These are phyloP conservation scores for Phytophthora pluvialis DNA, from an alignment of 352 stramenopile genomes.

Conservation along the genomic window DNA sequence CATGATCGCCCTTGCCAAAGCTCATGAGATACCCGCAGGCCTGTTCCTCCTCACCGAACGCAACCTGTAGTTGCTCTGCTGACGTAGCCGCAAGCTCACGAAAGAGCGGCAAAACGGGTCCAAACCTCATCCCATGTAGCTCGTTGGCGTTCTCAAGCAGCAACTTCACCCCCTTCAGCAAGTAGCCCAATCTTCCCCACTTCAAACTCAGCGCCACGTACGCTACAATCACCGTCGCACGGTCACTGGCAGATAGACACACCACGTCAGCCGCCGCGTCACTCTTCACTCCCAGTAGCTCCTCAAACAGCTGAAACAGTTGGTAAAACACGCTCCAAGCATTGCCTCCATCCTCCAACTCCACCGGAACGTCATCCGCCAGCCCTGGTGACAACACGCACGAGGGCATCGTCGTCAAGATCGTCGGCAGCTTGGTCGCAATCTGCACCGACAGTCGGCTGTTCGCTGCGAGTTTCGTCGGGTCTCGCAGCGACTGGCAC, in stretches of 20 bases:
- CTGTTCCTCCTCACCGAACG: conserved; percentile 38
- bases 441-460: conserved; percentile 53
- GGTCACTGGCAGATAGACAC: conserved; percentile 33
- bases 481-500: conserved; percentile 56
- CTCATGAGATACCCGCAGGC: conserved; percentile 69
- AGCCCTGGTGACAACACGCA: conserved; percentile 66
- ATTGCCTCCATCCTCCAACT: conserved; percentile 4
- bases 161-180: conserved; percentile 50
- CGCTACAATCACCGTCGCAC: conserved; percentile 45
- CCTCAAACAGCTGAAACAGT: conserved; percentile 52
- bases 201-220: conserved; percentile 77
- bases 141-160: conserved; percentile 40
- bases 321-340: conserved; percentile 62
- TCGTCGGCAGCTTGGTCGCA: conserved; percentile 56
- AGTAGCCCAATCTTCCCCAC: conserved; percentile 57
- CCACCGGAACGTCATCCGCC: conserved; percentile 7
- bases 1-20: conserved; percentile 87
- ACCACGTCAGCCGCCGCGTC: not conserved
- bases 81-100: conserved; percentile 43
- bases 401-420: conserved; percentile 59
- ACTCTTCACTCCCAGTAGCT: conserved; percentile 36
- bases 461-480: conserved; percentile 28
- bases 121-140: conserved; percentile 28
- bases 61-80: conserved; percentile 28
- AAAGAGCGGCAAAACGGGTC: conserved; percentile 44